These are phyloP conservation scores for Phytophthora sansomeana DNA, from an alignment of 352 stramenopile genomes.

Conservation along the genomic window DNA sequence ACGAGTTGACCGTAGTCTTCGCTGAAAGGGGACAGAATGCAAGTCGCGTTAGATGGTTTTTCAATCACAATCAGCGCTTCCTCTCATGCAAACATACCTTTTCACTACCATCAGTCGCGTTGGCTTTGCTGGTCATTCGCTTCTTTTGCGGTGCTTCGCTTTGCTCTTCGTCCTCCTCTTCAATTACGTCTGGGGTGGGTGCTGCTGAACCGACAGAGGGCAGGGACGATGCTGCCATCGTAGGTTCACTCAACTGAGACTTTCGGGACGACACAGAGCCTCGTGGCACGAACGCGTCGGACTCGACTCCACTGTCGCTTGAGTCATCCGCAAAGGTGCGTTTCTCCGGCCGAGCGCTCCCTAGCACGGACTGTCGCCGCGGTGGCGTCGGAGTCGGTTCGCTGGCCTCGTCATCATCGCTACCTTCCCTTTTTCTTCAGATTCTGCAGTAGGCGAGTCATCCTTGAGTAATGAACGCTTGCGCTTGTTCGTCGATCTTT, in stretches of 20 bases:
- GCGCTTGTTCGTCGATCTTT: slow-evolving; percentile 47
- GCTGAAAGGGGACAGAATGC: slow-evolving; percentile 13
- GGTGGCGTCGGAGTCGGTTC: slow-evolving; percentile 29
- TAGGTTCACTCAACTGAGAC: slow-evolving; percentile 5
- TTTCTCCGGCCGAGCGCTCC: slow-evolving; percentile 46
- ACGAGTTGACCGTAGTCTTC: slow-evolving; percentile 23
- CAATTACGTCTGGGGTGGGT: slow-evolving; percentile 15
- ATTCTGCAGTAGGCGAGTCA: slow-evolving; percentile 3
- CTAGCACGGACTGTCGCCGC: slow-evolving; percentile 63
- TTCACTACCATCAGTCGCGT: background rate
- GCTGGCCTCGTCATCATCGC: slow-evolving; percentile 14
- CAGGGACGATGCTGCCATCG: slow-evolving; percentile 20
- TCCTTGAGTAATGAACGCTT: slow-evolving; percentile 36
- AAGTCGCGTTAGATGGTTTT: background rate
- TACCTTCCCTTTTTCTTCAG: slow-evolving; percentile 31
- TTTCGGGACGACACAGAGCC: slow-evolving; percentile 39
- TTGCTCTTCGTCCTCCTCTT: slow-evolving; percentile 25
- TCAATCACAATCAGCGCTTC: background rate
- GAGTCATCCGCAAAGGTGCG: slow-evolving; percentile 60
- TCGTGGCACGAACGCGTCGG: slow-evolving; percentile 45
- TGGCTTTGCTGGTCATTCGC: slow-evolving; percentile 11
- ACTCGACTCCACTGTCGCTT: slow-evolving; percentile 59
- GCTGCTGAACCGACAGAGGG: slow-evolving; percentile 2
- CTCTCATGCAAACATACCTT: slow-evolving; percentile 20
- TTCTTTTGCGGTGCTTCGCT: slow-evolving; percentile 18